Evolutionary conservation across 345 rosid genomes (phyloP), one percentile per base, ranked within the genome.

Genomic region (Clarkia xantiana): DNA sequence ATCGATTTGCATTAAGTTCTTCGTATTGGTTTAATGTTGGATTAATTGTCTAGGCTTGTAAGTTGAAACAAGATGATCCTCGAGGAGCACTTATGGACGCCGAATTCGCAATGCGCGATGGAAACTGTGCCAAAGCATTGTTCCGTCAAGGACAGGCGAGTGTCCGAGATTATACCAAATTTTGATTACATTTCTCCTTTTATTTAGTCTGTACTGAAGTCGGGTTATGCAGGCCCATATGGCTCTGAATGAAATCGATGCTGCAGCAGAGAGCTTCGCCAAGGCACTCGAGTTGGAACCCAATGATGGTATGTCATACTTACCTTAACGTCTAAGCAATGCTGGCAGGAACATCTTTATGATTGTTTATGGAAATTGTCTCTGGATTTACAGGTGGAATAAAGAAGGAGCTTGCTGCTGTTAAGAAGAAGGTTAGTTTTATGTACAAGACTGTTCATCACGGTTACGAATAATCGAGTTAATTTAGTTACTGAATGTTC

Each of bases 71-170:
- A 16, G 91, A 87, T 39, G 99, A 87, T 63, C 69, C 76, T 10
- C 84, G 82, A 63, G 97, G 99, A 63, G 99, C 97, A 0, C 67
- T 87, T 54, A 54, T 78, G 65, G 95, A 84, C 53, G 75, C 91
- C 9, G 97, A 87, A 38, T 82, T 84, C 65, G 99, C 95, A 11
- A 76, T 87, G 65, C 87, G 97, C 34, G 95, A 87, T 40, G 88
- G 78, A 53, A 88, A 79, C 69, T 83, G 78, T 69, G 93, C 68
- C 43, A 84, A 91, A 76, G 98, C 98, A 59, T 72, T 83, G 61
- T 91, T 83, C 68, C 94, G 96, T 19, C 96, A 79, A 66, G 98
- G 98, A 57, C 96, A 91, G 94, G 98, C 84, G 67, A 59, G 76
- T 45, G 34, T 50, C 38, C 36, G 9, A 29, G 36, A 29, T 29